Percentiles rank a stretch among this genome's conserved stretches.
phyloP scores from a whole-genome alignment of 2,329 filamentous ascomycete genomes.

The Aspergillus thermomutatus region DNA sequence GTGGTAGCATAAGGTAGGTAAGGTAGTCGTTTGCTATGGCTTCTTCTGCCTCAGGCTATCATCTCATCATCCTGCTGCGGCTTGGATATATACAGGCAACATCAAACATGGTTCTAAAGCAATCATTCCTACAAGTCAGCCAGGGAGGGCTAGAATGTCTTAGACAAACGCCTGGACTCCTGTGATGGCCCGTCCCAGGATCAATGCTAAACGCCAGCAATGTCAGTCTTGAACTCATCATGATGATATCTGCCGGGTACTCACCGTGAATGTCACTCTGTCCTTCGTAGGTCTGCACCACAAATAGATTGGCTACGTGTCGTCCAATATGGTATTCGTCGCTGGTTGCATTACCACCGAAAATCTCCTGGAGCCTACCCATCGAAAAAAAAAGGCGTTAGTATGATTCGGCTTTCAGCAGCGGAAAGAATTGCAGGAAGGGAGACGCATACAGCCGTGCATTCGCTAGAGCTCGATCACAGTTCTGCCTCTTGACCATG shows the following conservation, averaged over 20 bases:
- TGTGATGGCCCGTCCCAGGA: slow-evolving; percentile 65
- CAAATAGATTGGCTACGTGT: slow-evolving; percentile 93
- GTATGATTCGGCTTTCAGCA: slow-evolving; percentile 5
- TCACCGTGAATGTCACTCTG: slow-evolving; percentile 96
- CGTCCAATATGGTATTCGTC: slow-evolving; percentile 95
- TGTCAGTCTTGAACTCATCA: slow-evolving; percentile 1
- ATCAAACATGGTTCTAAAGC: background rate
- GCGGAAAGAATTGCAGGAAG: background rate
- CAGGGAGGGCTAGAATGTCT: slow-evolving; percentile 9
- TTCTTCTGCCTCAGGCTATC: background rate
- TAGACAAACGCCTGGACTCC: slow-evolving; percentile 77
- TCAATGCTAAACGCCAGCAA: slow-evolving; percentile 52
- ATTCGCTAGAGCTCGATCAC: slow-evolving; percentile 79
- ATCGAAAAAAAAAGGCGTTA: slow-evolving; percentile 4
- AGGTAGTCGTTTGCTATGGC: background rate
- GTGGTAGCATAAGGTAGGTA: background rate
- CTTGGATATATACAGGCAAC: background rate
- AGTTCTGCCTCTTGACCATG: slow-evolving; percentile 97
- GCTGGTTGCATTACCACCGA: slow-evolving; percentile 96
- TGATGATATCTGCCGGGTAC: slow-evolving; percentile 34
- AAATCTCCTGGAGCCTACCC: slow-evolving; percentile 78
- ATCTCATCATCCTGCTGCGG: background rate
- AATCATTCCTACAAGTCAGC: background rate
- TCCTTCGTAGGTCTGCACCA: slow-evolving; percentile 96
- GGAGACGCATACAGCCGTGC: slow-evolving; percentile 57